Evolutionary conservation across 768 basidiomycete species (phyloP), one percentile per base, ranked within the genome.

Genomic region (Suillus sp.): DNA sequence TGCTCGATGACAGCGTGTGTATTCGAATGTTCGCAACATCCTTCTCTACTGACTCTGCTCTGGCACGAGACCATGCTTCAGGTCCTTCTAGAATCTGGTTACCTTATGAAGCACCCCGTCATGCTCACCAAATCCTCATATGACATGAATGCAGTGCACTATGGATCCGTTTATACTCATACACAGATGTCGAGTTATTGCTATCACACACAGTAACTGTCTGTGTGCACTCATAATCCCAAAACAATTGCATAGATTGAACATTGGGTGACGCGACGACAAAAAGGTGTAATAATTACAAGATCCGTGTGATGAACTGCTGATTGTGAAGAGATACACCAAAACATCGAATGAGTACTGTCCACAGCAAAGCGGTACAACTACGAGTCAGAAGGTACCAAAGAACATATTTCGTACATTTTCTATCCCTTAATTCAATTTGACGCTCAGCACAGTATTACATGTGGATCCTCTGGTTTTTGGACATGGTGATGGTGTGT

Each of bases 321-420:
- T 30, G 51, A 20, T 53, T 53, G 51, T 30, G 30, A 32, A 53
- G 4, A 53, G 30, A 53, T 32, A 53, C 51, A 53, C 51, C 10
- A 53, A 53, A 53, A n/a, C 10, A 53, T 53, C 10, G 38, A 58
- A 56, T 62, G 61, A 27, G 27, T 42, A 55, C 9, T 59, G 61
- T 30, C 30, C 18, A 53, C 18, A 32, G 30, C 18, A 53, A 53
- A 53, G 30, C 20, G 32, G 55, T 32, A 50, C 27, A 43, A 32
- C 22, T 60, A 43, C n/a, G 32, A 37, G 59, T 27, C 10, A 50
- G 20, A 51, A 54, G 25, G 47, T 13, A 60, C 30, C 45, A 60
- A 51, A 51, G 38, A 62, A 62, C 57, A 53, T 48, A 27, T 48
- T 53, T 53, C 32, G 20, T 53, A 53, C 51, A 53, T 53, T 38